Evolutionary conservation across 1,284 basidiomycete species (phyloP).

Genomic region (Xerocomus amazonicus): DNA sequence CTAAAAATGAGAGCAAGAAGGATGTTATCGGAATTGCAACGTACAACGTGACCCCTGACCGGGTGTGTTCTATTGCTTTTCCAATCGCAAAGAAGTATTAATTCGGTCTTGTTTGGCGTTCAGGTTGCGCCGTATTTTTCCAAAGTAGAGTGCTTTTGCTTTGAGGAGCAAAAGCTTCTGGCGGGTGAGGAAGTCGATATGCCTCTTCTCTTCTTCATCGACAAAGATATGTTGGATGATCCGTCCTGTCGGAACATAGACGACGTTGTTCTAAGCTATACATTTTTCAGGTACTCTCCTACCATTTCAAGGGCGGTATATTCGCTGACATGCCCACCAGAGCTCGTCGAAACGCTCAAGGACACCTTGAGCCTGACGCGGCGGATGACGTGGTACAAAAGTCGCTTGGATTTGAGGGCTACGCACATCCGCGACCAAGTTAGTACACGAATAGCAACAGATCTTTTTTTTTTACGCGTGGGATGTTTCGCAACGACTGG

Average conservation of each 20-base stretch:
- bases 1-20: slow-evolving; percentile 79
- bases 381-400: slow-evolving; percentile 71
- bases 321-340: slow-evolving; percentile 37
- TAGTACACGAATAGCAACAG: too few species aligned
- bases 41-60: slow-evolving; percentile 93
- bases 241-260: slow-evolving; percentile 82
- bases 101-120: not conserved
- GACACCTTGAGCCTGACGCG: slow-evolving; percentile 85
- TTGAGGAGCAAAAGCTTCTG: slow-evolving; percentile 95
- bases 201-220: slow-evolving; percentile 98
- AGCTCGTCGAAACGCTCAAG: slow-evolving; percentile 74
- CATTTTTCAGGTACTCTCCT: slow-evolving; percentile 83
- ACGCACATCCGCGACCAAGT: slow-evolving; percentile 45
- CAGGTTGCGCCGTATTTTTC: slow-evolving; percentile 98
- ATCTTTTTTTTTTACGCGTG: too few species aligned
- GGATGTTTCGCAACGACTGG: too few species aligned
- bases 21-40: slow-evolving; percentile 99
- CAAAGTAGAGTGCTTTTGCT: slow-evolving; percentile 99
- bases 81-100: not conserved
- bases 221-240: slow-evolving; percentile 94
- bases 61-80: slow-evolving; percentile 50
- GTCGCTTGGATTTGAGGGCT: slow-evolving; percentile 71
- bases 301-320: not conserved
- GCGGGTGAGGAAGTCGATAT: slow-evolving; percentile 98
- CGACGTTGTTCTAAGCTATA: slow-evolving; percentile 93